These are phyloP conservation scores for Neonectria hederae DNA, from an alignment of 2,329 filamentous ascomycete genomes.

Conservation along the genomic window DNA sequence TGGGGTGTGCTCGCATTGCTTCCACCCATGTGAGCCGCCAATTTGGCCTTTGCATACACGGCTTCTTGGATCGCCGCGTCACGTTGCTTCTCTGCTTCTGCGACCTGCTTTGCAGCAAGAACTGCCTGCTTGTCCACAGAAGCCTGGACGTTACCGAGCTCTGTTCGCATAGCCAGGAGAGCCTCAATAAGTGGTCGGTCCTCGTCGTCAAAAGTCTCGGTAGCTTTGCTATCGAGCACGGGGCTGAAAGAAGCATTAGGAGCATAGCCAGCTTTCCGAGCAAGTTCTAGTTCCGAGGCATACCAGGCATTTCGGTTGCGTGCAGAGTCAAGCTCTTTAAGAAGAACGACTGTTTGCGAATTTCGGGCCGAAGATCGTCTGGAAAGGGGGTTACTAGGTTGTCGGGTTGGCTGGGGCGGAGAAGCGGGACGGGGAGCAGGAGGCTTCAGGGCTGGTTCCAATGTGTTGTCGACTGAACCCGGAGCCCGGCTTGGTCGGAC, in stretches of 20 bases:
- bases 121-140: conserved; percentile 90
- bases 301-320: conserved; percentile 96
- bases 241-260: conserved; percentile 76
- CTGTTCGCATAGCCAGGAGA: conserved; percentile 87
- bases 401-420: conserved; percentile 66
- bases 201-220: conserved; percentile 88
- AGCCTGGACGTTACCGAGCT: conserved; percentile 87
- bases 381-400: conserved; percentile 66
- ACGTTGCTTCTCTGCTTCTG: conserved; percentile 92
- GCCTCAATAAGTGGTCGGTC: conserved; percentile 93
- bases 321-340: conserved; percentile 86
- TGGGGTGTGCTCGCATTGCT: conserved; percentile 71
- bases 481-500: conserved; percentile 59
- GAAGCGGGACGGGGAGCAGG: conserved; percentile 59
- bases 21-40: conserved; percentile 78
- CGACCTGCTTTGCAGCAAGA: conserved; percentile 86
- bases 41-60: conserved; percentile 91
- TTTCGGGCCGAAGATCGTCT: conserved; percentile 69
- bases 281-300: conserved; percentile 91
- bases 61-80: conserved; percentile 95
- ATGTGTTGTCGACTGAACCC: conserved; percentile 74
- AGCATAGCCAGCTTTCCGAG: conserved; percentile 87
- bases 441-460: conserved; percentile 61
- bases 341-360: conserved; percentile 75
- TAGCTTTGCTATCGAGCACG: conserved; percentile 76